Evolutionary conservation across 768 basidiomycete species (phyloP).

Genomic region (Terana coerulea): DNA sequence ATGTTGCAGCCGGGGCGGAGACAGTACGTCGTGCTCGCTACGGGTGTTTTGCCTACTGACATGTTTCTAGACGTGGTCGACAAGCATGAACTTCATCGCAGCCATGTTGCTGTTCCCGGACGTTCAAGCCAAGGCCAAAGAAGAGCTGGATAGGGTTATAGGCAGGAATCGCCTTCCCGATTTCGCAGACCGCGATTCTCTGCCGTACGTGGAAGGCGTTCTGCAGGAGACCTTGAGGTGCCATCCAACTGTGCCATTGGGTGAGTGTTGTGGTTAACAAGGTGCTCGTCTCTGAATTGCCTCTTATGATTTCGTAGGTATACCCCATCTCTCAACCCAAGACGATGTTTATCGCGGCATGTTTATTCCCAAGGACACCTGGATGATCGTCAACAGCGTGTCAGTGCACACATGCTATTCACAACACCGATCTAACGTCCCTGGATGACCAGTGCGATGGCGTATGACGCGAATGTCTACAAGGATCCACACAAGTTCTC

Average conservation of each 20-base stretch:
- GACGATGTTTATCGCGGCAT: slow-evolving; percentile 41
- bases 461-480: slow-evolving; percentile 29
- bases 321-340: slow-evolving; percentile 36
- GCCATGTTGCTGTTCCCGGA: slow-evolving; percentile 1
- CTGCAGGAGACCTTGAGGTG: slow-evolving; percentile 2
- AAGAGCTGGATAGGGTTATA: slow-evolving; percentile 2
- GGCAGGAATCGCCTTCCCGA: slow-evolving; percentile 2
- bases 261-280: too few species aligned
- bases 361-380: slow-evolving; percentile 38
- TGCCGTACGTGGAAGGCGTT: slow-evolving; percentile 6
- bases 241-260: not conserved
- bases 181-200: not conserved
- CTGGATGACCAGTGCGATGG: not conserved
- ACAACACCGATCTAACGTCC: not conserved
- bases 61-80: not conserved
- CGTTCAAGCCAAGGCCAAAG: slow-evolving; percentile 3
- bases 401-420: slow-evolving; percentile 28
- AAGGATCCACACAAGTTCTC: slow-evolving; percentile 27
- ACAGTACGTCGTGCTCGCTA: too few species aligned
- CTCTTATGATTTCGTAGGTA: too few species aligned
- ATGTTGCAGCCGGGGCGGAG: too few species aligned
- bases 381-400: slow-evolving; percentile 39
- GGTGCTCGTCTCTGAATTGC: too few species aligned
- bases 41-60: too few species aligned
- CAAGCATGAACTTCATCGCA: not conserved